phyloP scores from a whole-genome alignment of 2,329 filamentous ascomycete genomes.

The Trichoderma afroharzianum region DNA sequence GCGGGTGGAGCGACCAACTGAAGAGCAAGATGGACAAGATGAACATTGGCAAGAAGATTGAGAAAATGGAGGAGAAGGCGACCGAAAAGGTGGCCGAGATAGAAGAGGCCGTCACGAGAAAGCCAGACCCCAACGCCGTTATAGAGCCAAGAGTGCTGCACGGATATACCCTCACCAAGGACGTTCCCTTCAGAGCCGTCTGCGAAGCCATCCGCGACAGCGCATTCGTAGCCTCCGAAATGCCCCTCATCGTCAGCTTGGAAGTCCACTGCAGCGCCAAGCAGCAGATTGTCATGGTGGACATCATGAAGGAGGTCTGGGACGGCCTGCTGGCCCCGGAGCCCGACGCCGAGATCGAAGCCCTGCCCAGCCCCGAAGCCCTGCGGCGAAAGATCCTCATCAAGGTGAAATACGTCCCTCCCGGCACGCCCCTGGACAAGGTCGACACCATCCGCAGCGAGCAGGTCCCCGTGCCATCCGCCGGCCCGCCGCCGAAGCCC shows the following conservation, averaged over 20 bases:
- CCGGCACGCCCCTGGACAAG: slow-evolving; percentile 32
- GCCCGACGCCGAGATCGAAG: slow-evolving; percentile 42
- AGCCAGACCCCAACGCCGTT: slow-evolving; percentile 29
- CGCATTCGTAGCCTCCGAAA: slow-evolving; percentile 69
- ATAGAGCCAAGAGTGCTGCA: slow-evolving; percentile 77
- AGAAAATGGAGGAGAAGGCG: slow-evolving; percentile 27
- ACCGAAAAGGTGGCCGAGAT: slow-evolving; percentile 13
- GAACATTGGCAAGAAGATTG: slow-evolving; percentile 42
- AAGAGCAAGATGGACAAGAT: slow-evolving; percentile 54
- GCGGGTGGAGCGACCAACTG: slow-evolving; percentile 58
- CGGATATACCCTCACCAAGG: slow-evolving; percentile 86
- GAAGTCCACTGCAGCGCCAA: slow-evolving; percentile 80
- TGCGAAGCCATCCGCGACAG: slow-evolving; percentile 75
- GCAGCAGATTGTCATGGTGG: slow-evolving; percentile 87
- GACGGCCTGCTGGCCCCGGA: slow-evolving; percentile 63
- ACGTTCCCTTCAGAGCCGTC: slow-evolving; percentile 81
- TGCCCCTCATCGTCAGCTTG: slow-evolving; percentile 89
- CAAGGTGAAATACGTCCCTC: slow-evolving; percentile 70
- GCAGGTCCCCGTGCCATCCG: slow-evolving; percentile 35
- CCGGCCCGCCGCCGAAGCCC: slow-evolving; percentile 40
- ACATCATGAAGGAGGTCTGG: slow-evolving; percentile 87
- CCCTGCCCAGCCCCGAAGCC: slow-evolving; percentile 64
- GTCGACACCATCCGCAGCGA: slow-evolving; percentile 34
- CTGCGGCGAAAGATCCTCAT: slow-evolving; percentile 76
- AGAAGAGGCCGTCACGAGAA: slow-evolving; percentile 9